phyloP scores from a whole-genome alignment of 768 basidiomycete genomes.

The Termitomyces sp. region DNA sequence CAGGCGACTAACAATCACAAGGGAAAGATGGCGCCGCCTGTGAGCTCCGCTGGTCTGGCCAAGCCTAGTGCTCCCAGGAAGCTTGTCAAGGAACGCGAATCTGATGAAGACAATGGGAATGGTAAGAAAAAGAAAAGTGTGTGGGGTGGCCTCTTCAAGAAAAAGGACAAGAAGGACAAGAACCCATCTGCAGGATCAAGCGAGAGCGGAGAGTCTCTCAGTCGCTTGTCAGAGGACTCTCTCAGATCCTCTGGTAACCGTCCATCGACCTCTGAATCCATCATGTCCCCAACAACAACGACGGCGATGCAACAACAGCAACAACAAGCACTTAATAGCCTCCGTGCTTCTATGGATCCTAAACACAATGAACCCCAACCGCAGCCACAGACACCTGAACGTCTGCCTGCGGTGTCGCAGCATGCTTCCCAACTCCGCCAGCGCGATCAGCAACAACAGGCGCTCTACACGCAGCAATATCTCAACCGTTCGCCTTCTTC shows the following conservation, averaged over 20 bases:
- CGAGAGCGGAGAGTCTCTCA: slow-evolving; percentile 45
- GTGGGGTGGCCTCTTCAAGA: slow-evolving; percentile 71
- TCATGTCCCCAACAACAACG: slow-evolving; percentile 50
- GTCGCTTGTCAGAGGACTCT: slow-evolving; percentile 61
- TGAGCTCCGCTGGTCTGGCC: slow-evolving; percentile 36
- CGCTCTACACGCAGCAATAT: slow-evolving; percentile 82
- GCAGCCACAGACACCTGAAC: slow-evolving; percentile 22
- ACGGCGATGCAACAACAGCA: slow-evolving; percentile 61
- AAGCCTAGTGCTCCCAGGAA: slow-evolving; percentile 32
- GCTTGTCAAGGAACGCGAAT: slow-evolving; percentile 39
- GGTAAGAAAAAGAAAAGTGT: slow-evolving; percentile 56
- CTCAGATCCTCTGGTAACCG: slow-evolving; percentile 43
- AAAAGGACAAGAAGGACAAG: slow-evolving; percentile 76
- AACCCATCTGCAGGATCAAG: slow-evolving; percentile 42
- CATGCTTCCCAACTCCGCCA: slow-evolving; percentile 74
- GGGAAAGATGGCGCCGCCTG: slow-evolving; percentile 45
- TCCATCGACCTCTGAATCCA: slow-evolving; percentile 31
- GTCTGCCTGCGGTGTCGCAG: slow-evolving; percentile 47
- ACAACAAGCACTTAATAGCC: slow-evolving; percentile 27
- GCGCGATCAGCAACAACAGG: slow-evolving; percentile 85
- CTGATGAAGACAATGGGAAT: slow-evolving; percentile 27
- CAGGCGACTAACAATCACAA: slow-evolving; percentile 45
- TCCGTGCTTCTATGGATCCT: slow-evolving; percentile 24
- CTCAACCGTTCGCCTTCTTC: slow-evolving; percentile 83
- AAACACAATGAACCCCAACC: slow-evolving; percentile 21